These are phyloP conservation scores for Hygrophila difformis DNA, from an alignment of 257 asterid genomes.

Conservation along the genomic window DNA sequence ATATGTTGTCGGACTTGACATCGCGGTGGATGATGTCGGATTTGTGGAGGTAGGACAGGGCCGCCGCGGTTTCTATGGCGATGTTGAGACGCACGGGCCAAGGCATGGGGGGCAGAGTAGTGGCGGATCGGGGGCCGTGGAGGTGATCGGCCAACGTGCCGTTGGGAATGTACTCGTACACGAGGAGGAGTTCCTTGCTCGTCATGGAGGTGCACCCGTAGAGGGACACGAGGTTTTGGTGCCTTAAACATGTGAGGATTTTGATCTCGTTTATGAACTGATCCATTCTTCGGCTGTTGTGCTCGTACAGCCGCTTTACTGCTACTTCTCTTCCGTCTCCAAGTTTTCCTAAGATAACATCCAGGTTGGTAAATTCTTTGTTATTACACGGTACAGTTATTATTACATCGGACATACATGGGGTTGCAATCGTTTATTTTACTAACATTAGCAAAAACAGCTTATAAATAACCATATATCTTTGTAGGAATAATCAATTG, in stretches of 20 bases:
- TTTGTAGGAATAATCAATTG: no score
- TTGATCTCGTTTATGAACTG: constrained; percentile 49
- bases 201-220: constrained; percentile 48
- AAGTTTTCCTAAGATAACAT: constrained; percentile 31
- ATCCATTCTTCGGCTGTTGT: constrained; percentile 37
- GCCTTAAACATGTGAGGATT: constrained; percentile 34
- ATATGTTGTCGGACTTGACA: constrained; percentile 44
- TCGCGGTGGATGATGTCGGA: constrained; percentile 50
- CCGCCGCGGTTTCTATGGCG: constrained; percentile 43
- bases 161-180: constrained; percentile 39
- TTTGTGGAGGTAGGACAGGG: constrained; percentile 46
- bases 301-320: constrained; percentile 45
- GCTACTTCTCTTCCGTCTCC: constrained; percentile 54
- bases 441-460: no score
- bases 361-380: neutral
- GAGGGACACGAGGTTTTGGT: constrained; percentile 39
- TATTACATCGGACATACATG: no score
- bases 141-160: constrained; percentile 59
- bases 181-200: constrained; percentile 46
- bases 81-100: constrained; percentile 45
- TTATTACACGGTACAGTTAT: neutral
- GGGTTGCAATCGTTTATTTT: no score
- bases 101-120: constrained; percentile 4
- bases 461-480: no score
- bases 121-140: constrained; percentile 31